phyloP scores from a whole-genome alignment of 306 rosid species.

The Acmispon strigosus region DNA sequence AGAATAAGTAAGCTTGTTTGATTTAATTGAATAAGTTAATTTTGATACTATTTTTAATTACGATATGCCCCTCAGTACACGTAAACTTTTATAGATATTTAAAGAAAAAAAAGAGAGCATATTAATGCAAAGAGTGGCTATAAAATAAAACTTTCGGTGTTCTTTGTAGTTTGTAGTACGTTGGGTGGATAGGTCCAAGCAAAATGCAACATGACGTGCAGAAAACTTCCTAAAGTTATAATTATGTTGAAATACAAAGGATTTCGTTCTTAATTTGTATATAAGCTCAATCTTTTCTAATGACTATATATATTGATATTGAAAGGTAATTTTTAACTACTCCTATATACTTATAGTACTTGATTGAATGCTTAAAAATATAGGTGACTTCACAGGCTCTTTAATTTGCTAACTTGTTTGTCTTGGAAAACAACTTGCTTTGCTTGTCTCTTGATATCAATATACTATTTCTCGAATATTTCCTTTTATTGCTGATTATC shows the following conservation, averaged over 20 bases:
- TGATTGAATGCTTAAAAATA: not conserved
- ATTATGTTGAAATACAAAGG: not conserved
- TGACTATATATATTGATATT: not conserved
- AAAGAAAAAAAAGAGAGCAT: not conserved
- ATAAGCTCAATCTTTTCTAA: not conserved
- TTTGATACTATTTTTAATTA: not conserved
- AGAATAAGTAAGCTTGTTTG: not conserved
- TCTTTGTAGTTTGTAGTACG: not conserved
- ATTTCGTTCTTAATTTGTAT: not conserved
- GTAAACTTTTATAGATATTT: not conserved
- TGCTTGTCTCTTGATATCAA: not conserved
- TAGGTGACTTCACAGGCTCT: not conserved
- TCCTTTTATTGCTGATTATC: no score
- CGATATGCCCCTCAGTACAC: not conserved
- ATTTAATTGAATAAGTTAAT: not conserved
- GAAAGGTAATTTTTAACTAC: not conserved
- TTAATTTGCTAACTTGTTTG: not conserved
- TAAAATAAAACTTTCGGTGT: conserved; percentile 1
- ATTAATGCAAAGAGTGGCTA: not conserved
- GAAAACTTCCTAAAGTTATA: not conserved
- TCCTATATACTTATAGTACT: not conserved
- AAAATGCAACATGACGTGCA: not conserved
- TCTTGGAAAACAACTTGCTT: no score
- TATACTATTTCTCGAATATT: no score
- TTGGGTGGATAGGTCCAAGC: not conserved